phyloP scores from a whole-genome alignment of 2,329 filamentous ascomycete species.

The Phoma sp. region DNA sequence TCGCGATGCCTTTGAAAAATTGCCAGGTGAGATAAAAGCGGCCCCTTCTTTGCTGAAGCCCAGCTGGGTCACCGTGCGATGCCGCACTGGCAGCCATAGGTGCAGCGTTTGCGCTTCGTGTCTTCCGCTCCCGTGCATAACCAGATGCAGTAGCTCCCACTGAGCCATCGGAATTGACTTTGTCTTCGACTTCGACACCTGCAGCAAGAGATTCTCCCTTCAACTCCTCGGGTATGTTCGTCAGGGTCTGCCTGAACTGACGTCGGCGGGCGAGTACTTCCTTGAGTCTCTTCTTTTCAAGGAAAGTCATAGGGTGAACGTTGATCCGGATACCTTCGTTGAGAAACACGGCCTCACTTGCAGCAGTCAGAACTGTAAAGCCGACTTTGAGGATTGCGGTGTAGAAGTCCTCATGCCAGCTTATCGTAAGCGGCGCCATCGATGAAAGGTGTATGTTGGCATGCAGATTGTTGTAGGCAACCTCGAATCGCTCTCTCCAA shows the following conservation, averaged over 20 bases:
- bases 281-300: constrained; percentile 83
- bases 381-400: constrained; percentile 85
- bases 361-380: constrained; percentile 87
- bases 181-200: constrained; percentile 41
- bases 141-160: constrained; percentile 48
- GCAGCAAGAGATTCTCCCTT: constrained; percentile 50
- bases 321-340: constrained; percentile 84
- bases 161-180: constrained; percentile 46
- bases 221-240: constrained; percentile 52
- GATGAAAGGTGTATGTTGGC: constrained; percentile 83
- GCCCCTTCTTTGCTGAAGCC: constrained; percentile 77
- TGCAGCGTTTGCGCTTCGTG: constrained; percentile 47
- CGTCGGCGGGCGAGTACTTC: constrained; percentile 69
- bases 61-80: constrained; percentile 68
- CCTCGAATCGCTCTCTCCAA: constrained; percentile 65
- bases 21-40: constrained; percentile 79
- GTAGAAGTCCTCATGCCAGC: constrained; percentile 93
- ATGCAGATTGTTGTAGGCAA: constrained; percentile 88
- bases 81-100: constrained; percentile 34
- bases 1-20: constrained; percentile 77
- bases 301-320: constrained; percentile 81
- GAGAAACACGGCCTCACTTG: constrained; percentile 93
- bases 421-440: constrained; percentile 70
- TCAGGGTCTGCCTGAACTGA: constrained; percentile 45
- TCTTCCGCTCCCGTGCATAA: constrained; percentile 73